Percentiles rank a stretch among this genome's conserved stretches.
phyloP scores from a whole-genome alignment of 2,329 filamentous ascomycete genomes.

The Knoxdaviesia capensis region DNA sequence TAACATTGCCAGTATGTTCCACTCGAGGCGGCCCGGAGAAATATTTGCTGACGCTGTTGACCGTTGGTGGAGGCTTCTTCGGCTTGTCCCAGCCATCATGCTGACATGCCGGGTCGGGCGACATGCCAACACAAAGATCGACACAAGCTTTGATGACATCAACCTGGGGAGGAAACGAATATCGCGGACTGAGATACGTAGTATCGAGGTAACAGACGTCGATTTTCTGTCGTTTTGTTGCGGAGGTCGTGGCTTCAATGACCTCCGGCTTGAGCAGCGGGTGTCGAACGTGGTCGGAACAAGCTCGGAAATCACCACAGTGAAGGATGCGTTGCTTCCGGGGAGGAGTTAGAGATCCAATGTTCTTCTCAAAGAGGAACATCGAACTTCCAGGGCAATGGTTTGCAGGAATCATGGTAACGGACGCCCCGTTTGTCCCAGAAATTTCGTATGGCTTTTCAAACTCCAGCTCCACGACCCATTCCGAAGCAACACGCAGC shows the following conservation, averaged over 20 bases:
- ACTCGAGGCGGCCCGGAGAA: constrained; percentile 16
- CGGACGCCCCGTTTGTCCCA: constrained; percentile 59
- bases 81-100: constrained; percentile 24
- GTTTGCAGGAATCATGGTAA: constrained; percentile 92
- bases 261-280: constrained; percentile 60
- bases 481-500: constrained; percentile 67
- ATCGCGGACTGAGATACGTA: constrained; percentile 88
- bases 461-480: constrained; percentile 70
- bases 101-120: constrained; percentile 35
- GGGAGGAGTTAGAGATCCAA: constrained; percentile 36
- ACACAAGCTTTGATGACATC: constrained; percentile 78
- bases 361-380: constrained; percentile 72
- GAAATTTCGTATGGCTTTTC: constrained; percentile 63
- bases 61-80: constrained; percentile 1
- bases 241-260: constrained; percentile 49
- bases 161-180: constrained; percentile 77
- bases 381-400: constrained; percentile 91
- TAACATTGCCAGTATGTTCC: constrained; percentile 10
- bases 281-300: constrained; percentile 64
- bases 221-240: constrained; percentile 62
- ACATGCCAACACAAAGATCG: constrained; percentile 64
- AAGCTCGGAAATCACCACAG: constrained; percentile 90
- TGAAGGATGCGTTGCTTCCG: constrained; percentile 68
- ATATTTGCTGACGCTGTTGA: constrained; percentile 26
- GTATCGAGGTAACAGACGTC: constrained; percentile 96